phyloP scores from a whole-genome alignment of 176 grass and related monocot species.

The Raddia distichophylla region DNA sequence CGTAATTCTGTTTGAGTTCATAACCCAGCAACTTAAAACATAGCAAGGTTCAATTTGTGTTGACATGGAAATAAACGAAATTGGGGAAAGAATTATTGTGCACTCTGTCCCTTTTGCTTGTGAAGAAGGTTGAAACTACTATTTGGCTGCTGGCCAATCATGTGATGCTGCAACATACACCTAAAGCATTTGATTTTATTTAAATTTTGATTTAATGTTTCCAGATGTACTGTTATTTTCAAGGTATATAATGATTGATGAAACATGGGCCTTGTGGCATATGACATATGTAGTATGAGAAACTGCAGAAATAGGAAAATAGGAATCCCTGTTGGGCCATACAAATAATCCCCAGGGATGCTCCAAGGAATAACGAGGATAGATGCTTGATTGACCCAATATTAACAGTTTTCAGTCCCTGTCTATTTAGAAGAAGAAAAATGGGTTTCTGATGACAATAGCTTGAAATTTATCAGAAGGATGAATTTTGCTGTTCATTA shows the following conservation, averaged over 20 bases:
- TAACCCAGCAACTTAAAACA: background rate
- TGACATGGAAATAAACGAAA: background rate
- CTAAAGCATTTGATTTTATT: background rate
- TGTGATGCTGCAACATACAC: background rate
- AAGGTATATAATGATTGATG: background rate
- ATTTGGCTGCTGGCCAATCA: background rate
- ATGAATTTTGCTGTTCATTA: background rate
- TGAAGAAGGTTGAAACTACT: slow-evolving; percentile 3
- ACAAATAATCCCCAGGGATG: background rate
- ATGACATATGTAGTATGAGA: slow-evolving; percentile 9
- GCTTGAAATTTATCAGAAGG: background rate
- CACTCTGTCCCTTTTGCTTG: background rate
- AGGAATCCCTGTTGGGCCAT: background rate
- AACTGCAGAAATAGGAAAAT: background rate
- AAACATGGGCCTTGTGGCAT: background rate
- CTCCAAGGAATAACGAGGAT: background rate
- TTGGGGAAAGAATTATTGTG: background rate
- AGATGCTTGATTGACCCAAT: background rate
- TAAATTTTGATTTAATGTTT: background rate
- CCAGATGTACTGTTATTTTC: slow-evolving; percentile 4
- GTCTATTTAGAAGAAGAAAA: background rate
- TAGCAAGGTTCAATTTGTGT: background rate
- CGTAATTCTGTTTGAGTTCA: slow-evolving; percentile 25
- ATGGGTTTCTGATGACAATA: background rate
- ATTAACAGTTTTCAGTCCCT: background rate